phyloP scores from a whole-genome alignment of 805 yeast species.

The Teunomyces pallodes region DNA sequence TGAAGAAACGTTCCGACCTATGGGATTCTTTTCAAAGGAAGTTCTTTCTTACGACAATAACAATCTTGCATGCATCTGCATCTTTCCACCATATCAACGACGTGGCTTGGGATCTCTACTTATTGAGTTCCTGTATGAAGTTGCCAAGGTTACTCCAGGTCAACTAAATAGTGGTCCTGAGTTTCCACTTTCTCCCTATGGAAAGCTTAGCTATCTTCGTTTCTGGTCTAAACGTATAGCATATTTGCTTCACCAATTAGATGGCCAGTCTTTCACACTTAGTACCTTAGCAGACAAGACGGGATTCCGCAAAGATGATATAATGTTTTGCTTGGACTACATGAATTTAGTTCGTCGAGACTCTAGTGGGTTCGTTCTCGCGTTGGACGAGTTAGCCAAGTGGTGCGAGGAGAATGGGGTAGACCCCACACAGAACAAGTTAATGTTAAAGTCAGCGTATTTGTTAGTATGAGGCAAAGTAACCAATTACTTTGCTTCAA shows the following conservation, averaged over 20 bases:
- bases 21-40: slow-evolving; percentile 94
- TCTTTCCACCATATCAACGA: slow-evolving; percentile 90
- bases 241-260: slow-evolving; percentile 12
- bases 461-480: slow-evolving; percentile 18
- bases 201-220: slow-evolving; percentile 64
- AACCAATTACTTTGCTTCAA: too few species aligned
- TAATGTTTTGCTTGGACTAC: slow-evolving; percentile 55
- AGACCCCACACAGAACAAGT: slow-evolving; percentile 21
- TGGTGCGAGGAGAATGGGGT: slow-evolving; percentile 31
- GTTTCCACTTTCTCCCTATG: slow-evolving; percentile 81
- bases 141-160: slow-evolving; percentile 57
- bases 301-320: slow-evolving; percentile 63
- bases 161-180: slow-evolving; percentile 83
- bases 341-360: slow-evolving; percentile 35
- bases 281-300: slow-evolving; percentile 52
- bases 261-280: slow-evolving; percentile 34
- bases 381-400: slow-evolving; percentile 18
- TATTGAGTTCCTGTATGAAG: slow-evolving; percentile 77
- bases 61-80: slow-evolving; percentile 85
- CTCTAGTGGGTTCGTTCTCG: slow-evolving; percentile 13
- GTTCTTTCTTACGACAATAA: slow-evolving; percentile 71
- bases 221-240: slow-evolving; percentile 65
- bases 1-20: slow-evolving; percentile 41
- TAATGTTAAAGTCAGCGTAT: slow-evolving; percentile 30
- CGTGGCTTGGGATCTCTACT: slow-evolving; percentile 72